Evolutionary conservation across 352 stramenopile genomes (phyloP).

Genomic region (Pythium guiyangense): DNA sequence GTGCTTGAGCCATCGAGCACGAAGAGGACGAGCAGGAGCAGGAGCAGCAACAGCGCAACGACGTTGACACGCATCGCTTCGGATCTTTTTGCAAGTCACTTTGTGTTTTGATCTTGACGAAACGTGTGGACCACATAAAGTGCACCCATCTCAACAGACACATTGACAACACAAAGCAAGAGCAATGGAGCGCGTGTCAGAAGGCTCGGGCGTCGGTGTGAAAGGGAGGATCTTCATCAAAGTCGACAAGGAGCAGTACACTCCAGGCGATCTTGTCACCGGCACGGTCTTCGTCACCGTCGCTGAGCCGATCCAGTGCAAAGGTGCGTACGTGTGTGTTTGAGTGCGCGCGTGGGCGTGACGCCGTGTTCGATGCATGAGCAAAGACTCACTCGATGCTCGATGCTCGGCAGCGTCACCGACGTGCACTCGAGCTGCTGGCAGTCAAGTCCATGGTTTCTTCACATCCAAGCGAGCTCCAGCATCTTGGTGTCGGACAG

Average conservation of each 20-base stretch:
- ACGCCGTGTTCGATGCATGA: background rate
- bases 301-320: conserved; percentile 10
- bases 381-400: background rate
- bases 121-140: no score
- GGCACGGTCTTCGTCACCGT: conserved; percentile 12
- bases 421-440: no score
- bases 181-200: conserved; percentile 10
- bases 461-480: no score
- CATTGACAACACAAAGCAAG: no score
- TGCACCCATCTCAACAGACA: no score
- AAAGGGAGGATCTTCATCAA: conserved; percentile 15
- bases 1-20: background rate
- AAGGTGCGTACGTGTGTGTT: conserved; percentile 3
- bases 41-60: background rate
- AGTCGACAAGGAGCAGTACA: conserved; percentile 15
- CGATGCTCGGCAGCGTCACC: no score
- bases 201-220: conserved; percentile 13
- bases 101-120: no score
- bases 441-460: no score
- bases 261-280: conserved; percentile 9
- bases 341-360: background rate
- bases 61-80: background rate
- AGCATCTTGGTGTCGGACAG: no score
- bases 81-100: no score
- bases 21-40: background rate